Percentiles rank a stretch among this genome's conserved stretches.
phyloP scores from a whole-genome alignment of 2,329 filamentous ascomycete genomes.

The Colletotrichum siamense region DNA sequence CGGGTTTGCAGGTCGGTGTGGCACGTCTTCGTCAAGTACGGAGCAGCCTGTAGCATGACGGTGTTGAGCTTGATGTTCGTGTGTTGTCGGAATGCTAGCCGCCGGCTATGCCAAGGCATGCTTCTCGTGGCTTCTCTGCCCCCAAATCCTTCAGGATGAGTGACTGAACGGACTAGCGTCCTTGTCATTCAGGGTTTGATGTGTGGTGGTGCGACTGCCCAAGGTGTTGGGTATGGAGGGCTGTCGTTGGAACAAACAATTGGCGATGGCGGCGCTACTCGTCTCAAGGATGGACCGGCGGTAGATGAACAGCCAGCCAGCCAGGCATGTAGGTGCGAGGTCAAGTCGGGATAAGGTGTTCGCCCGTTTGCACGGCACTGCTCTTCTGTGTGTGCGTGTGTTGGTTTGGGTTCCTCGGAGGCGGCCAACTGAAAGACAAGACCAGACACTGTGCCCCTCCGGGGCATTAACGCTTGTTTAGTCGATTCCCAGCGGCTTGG shows the following conservation, averaged over 20 bases:
- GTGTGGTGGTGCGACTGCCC: background rate
- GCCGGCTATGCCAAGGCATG: background rate
- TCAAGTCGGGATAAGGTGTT: conserved; percentile 4
- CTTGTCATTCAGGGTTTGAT: background rate
- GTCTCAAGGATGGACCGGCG: background rate
- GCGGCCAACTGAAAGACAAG: conserved; percentile 10
- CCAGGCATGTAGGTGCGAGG: background rate
- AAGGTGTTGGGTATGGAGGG: background rate
- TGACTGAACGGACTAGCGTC: background rate
- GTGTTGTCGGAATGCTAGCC: background rate
- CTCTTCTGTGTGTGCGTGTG: background rate
- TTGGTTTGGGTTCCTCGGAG: conserved; percentile 15
- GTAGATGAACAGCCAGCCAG: background rate
- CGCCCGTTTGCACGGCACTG: background rate
- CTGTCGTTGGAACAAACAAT: conserved; percentile 21
- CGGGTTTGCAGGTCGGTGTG: background rate
- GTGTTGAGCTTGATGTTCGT: background rate
- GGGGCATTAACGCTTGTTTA: conserved; percentile 23
- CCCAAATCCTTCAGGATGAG: background rate
- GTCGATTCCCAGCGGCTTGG: conserved; percentile 23
- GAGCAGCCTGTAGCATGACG: background rate
- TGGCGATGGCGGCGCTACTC: background rate
- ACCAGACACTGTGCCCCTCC: conserved; percentile 23
- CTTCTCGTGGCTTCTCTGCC: background rate
- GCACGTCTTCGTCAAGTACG: background rate